Percentiles rank a stretch among this genome's conserved stretches.
Evolutionary conservation across 208 protist species (phyloP).

Genomic region (Acanthamoeba royreba): DNA sequence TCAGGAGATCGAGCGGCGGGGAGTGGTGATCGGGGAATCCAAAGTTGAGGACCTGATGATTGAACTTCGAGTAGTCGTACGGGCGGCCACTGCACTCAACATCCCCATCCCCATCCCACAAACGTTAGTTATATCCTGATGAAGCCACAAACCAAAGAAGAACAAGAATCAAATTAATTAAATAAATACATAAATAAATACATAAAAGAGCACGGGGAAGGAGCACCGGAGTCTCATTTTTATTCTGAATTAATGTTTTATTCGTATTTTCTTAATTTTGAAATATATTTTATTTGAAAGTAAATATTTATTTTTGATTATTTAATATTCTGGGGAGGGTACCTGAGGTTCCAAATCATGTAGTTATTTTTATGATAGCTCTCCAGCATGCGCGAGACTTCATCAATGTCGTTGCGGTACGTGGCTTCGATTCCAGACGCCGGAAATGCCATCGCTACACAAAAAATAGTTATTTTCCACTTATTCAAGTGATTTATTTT

Average conservation of each 20-base stretch:
- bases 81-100: neutral
- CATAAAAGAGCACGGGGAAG: neutral
- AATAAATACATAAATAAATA: neutral
- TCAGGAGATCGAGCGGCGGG: conserved; percentile 41
- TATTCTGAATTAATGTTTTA: too few species aligned
- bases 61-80: conserved; percentile 53
- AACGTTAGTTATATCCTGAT: neutral
- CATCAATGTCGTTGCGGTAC: conserved; percentile 63
- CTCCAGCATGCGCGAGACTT: conserved; percentile 59
- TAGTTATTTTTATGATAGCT: conserved; percentile 57
- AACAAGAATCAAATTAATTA: neutral
- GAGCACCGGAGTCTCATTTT: too few species aligned
- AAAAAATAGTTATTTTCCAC: neutral
- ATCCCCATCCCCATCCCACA: too few species aligned
- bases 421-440: conserved; percentile 47
- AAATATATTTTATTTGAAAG: too few species aligned
- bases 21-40: conserved; percentile 57
- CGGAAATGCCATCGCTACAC: conserved; percentile 62
- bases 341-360: conserved; percentile 68
- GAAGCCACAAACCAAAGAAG: neutral
- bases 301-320: too few species aligned
- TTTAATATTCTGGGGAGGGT: neutral
- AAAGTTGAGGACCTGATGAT: conserved; percentile 48
- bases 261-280: too few species aligned
- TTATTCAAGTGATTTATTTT: too few species aligned